A percentile compares a stretch with the other conserved stretches of the same genome.
phyloP scores from a whole-genome alignment of 2,329 filamentous ascomycete genomes.

The Aureobasidium pullulans region DNA sequence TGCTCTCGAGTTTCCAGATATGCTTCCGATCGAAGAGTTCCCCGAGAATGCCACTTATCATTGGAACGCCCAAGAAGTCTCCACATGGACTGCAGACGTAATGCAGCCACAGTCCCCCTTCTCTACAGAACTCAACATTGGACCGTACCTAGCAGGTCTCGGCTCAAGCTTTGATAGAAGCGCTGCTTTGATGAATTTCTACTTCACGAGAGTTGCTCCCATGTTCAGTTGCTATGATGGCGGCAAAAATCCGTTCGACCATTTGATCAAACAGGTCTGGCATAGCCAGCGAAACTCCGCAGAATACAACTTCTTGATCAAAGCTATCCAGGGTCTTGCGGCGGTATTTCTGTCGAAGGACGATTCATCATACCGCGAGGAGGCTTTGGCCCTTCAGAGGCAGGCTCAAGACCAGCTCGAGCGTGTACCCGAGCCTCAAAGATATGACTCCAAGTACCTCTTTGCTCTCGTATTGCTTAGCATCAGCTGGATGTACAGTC shows the following conservation, averaged over 20 bases:
- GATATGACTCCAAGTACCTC: not conserved
- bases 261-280: not conserved
- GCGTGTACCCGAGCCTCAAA: not conserved
- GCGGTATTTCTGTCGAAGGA: not conserved
- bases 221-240: not conserved
- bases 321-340: not conserved
- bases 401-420: not conserved
- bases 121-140: not conserved
- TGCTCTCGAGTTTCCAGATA: not conserved
- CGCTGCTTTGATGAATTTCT: not conserved
- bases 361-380: not conserved
- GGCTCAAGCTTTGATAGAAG: not conserved
- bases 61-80: no score
- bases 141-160: not conserved
- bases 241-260: not conserved
- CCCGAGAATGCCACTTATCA: no score
- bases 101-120: not conserved
- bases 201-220: not conserved
- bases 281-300: not conserved
- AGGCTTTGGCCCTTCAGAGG: not conserved
- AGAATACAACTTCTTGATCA: not conserved
- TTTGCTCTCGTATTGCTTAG: not conserved
- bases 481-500: not conserved
- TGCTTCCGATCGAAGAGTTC: not conserved
- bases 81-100: no score